phyloP scores from a whole-genome alignment of 73 alveolate genomes.

The Paramecium bursaria region DNA sequence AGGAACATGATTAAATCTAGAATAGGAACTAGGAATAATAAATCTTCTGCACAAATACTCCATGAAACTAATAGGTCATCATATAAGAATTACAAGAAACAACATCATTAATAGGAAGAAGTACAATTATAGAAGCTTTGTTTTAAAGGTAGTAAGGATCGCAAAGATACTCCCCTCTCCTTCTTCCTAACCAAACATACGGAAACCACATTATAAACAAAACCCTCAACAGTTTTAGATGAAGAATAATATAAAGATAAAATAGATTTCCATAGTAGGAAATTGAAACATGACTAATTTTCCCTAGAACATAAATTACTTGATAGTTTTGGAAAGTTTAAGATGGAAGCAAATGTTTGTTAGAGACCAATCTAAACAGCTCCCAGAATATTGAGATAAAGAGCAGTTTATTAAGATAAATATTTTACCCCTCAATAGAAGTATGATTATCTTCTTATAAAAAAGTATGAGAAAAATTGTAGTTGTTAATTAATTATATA shows the following conservation, averaged over 20 bases:
- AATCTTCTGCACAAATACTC: not conserved
- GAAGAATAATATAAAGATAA: not conserved
- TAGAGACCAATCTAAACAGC: not conserved
- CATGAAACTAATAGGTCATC: constrained; percentile 22
- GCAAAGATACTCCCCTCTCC: not conserved
- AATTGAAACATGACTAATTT: not conserved
- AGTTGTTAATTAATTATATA: constrained; percentile 10
- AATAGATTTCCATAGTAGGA: not conserved
- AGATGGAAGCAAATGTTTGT: not conserved
- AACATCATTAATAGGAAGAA: constrained; percentile 13
- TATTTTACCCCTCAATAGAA: too few species aligned
- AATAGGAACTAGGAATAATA: not conserved
- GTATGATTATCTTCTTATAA: not conserved
- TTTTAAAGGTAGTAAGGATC: not conserved
- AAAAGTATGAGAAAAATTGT: constrained; percentile 19
- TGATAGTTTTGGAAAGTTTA: not conserved
- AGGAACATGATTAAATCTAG: constrained; percentile 15
- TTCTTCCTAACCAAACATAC: not conserved
- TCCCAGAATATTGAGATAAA: not conserved
- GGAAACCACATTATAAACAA: not conserved
- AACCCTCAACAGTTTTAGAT: not conserved
- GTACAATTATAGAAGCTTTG: not conserved
- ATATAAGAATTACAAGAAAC: not conserved
- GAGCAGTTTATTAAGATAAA: too few species aligned
- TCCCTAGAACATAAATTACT: not conserved